A percentile compares a stretch with the other conserved stretches of the same genome.
phyloP scores from a whole-genome alignment of 257 asterid genomes.

The Pogostemon cablin region DNA sequence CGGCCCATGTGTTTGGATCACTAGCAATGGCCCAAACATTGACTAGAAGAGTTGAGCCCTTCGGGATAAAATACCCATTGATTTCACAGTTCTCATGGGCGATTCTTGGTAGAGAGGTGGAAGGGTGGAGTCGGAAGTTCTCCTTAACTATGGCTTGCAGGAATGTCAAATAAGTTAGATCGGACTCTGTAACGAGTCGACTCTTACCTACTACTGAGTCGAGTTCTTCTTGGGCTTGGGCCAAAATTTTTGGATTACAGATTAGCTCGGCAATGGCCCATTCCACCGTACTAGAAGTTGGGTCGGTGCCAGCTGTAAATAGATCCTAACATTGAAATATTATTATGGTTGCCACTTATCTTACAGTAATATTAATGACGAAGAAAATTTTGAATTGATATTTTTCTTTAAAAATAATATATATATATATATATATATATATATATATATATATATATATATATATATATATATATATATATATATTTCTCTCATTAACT shows the following conservation, averaged over 20 bases:
- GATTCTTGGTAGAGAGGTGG: slow-evolving; percentile 83
- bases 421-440: too few relatives aligned
- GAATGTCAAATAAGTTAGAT: slow-evolving; percentile 52
- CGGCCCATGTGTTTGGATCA: slow-evolving; percentile 66
- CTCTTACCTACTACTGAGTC: slow-evolving; percentile 58
- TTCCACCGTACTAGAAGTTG: slow-evolving; percentile 87
- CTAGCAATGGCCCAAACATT: slow-evolving; percentile 92
- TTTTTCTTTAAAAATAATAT: too few relatives aligned
- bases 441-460: too few relatives aligned
- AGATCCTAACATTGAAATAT: slow-evolving; percentile 50
- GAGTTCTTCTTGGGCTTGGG: slow-evolving; percentile 59
- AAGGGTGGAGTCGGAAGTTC: slow-evolving; percentile 83
- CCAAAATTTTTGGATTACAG: slow-evolving; percentile 56
- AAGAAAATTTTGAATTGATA: too few relatives aligned
- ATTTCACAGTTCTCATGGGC: slow-evolving; percentile 62
- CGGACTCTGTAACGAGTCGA: slow-evolving; percentile 61
- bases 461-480: too few relatives aligned
- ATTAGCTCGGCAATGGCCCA: slow-evolving; percentile 87
- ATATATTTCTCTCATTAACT: too few relatives aligned
- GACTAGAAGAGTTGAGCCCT: slow-evolving; percentile 74
- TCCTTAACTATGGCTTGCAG: slow-evolving; percentile 81
- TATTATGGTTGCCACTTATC: too few relatives aligned
- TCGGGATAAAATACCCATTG: slow-evolving; percentile 72
- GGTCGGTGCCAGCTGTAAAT: slow-evolving; percentile 82
- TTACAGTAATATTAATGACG: too few relatives aligned